Percentiles rank a stretch among this genome's conserved stretches.
Conservation (phyloP, 305 asterid species). For the Fraxinus latifolia region DNA sequence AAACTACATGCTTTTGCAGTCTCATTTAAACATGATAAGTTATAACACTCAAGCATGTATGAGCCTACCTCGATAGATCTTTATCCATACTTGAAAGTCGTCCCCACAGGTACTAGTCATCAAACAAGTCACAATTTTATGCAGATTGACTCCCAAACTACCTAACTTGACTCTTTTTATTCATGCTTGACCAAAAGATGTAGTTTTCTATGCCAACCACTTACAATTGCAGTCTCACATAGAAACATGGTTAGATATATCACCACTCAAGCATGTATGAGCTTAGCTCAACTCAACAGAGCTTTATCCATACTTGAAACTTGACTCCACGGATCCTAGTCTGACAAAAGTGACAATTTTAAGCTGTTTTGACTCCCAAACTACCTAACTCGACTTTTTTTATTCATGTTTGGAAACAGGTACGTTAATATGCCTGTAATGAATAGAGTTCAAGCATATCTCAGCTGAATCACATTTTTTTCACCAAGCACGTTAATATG, state of each 20-base stretch:
- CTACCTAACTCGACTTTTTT: background rate
- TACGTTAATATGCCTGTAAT: background rate
- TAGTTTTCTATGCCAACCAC: background rate
- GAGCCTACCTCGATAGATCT: background rate
- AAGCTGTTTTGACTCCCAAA: background rate
- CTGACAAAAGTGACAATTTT: background rate
- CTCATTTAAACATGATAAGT: background rate
- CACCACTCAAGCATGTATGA: background rate
- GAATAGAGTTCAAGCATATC: background rate
- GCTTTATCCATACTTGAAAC: background rate
- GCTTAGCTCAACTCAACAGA: background rate
- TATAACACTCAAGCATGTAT: background rate
- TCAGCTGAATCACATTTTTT: background rate
- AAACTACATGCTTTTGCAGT: background rate
- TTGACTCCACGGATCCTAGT: background rate
- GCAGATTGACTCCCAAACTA: background rate
- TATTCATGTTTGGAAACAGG: background rate
- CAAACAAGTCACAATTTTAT: background rate
- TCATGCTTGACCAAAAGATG: background rate
- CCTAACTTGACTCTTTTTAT: background rate
- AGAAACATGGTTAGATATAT: background rate
- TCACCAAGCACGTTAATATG: background rate
- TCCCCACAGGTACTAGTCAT: background rate
- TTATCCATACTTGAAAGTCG: background rate
- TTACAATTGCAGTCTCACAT: background rate